These are phyloP conservation scores for Blastobotrys raffinosifermentans DNA, from an alignment of 1,139 yeast genomes.

Conservation along the genomic window DNA sequence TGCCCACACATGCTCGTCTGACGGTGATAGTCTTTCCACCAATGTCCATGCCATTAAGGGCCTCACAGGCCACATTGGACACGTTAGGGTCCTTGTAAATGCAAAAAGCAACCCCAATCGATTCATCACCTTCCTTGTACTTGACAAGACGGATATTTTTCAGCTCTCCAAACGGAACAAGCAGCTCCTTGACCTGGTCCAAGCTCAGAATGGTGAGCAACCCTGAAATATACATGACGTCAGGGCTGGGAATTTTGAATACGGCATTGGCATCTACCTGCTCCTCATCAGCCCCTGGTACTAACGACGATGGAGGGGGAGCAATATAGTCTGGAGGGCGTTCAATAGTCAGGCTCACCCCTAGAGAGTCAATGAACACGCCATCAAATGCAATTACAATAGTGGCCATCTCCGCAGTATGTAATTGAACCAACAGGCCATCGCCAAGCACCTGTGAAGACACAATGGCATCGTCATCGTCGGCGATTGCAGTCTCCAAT, in stretches of 20 bases:
- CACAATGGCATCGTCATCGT: slow-evolving; percentile 51
- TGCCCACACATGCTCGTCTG: slow-evolving; percentile 32
- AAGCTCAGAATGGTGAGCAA: slow-evolving; percentile 38
- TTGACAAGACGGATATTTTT: slow-evolving; percentile 31
- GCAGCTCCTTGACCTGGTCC: slow-evolving; percentile 34
- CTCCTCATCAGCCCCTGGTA: slow-evolving; percentile 12
- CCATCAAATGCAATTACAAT: no score
- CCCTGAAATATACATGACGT: slow-evolving; percentile 37
- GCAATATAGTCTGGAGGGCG: slow-evolving; percentile 65
- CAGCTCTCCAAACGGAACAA: slow-evolving; percentile 37
- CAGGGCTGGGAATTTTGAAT: slow-evolving; percentile 18
- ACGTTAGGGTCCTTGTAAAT: slow-evolving; percentile 31
- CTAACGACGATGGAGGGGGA: slow-evolving; percentile 20
- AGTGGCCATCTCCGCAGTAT: slow-evolving; percentile 6
- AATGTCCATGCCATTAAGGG: slow-evolving; percentile 30
- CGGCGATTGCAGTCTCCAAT: slow-evolving; percentile 47
- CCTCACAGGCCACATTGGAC: slow-evolving; percentile 28
- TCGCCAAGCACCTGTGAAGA: no score
- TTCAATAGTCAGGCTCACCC: slow-evolving; percentile 31
- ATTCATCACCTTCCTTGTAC: slow-evolving; percentile 32
- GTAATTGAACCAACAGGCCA: slow-evolving; percentile 28
- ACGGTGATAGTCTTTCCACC: slow-evolving; percentile 33
- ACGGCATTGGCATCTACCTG: slow-evolving; percentile 25
- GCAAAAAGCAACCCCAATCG: slow-evolving; percentile 43
- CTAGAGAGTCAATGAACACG: slow-evolving; percentile 8